Base-by-base conservation (phyloP, 108 stramenopile species). In the Phaeodactylum tricornutum region DNA sequence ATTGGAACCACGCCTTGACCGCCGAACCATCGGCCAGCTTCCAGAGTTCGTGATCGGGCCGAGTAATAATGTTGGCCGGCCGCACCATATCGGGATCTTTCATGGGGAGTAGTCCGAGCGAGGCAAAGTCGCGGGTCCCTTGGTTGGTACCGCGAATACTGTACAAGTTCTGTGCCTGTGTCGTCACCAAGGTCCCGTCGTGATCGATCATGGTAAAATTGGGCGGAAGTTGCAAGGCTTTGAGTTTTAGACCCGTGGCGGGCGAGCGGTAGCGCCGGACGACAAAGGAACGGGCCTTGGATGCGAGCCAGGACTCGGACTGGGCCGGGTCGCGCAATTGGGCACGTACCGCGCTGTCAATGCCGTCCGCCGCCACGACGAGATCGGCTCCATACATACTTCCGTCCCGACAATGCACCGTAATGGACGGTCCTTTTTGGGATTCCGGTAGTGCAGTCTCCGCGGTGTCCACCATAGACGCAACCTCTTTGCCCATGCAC, bases 281-380 rank as follows among this genome's bases (percentile, higher is more conserved):
- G 2, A 19, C 19, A 20, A 34, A 52, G 21, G 4, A 12, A 14
- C 14, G 4, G 24, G 9, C 7, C 6, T 20, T n/a, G 5, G 45
- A 26, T 23, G 23, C 24, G 24, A 46, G 27, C 45, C 45, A 46
- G 7, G 45, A 46, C 8, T 15, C 16, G 19, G 39, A 41, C 21
- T n/a, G 20, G 7, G 21, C 4, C 5, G 24, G 16, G n/a, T 24
- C 17, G 29, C 54, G 22, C 16, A 80, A 31, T 40, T 46, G 53
- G 7, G 59, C 61, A 1, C 82, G 53, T 29, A 87, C 80, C 30
- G 52, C 24, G 51, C 66, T 69, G 43, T 79, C 70, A 32, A 74
- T 68, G 1, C 86, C 86, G 39, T 88, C 81, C 6, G 81, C 81
- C 11, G 70, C 81, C 7, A 88, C 44, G 12, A 84, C 46, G 8